Base-by-base conservation (phyloP, 2,329 filamentous ascomycete genomes). In the Rosellinia necatrix region DNA sequence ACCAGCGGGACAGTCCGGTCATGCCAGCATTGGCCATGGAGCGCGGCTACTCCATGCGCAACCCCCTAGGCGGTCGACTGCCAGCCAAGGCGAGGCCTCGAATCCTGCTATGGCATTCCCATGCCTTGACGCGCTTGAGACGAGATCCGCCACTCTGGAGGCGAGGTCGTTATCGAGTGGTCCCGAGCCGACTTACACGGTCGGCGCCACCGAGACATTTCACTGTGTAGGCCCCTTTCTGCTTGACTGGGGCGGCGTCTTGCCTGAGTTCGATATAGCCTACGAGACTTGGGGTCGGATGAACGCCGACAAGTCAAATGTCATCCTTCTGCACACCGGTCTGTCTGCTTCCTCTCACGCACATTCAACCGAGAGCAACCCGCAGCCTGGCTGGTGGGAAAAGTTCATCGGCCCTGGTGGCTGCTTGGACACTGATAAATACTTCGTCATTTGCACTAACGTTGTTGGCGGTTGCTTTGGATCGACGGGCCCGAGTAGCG, bases 271-370 rank as follows among this genome's bases (percentile, higher is more conserved):
- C 70, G 85, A 92, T 65, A 84, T 97, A 57, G 93, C 93, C 24
- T 97, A 96, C 73, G 93, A 97, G 74, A 88, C 91, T 0, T 97
- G 93, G 93, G 93, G 93, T 2, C 76, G 77, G 29, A 77, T 96
- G 71, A 96, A 96, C 69, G 75, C 80, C 15, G 86, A 92, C 73
- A 89, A 83, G 73, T 91, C 85, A 70, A 99, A 99, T 72, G 92
- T 87, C 3, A 94, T 99, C 59, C 81, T 99, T 7, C 77, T 99
- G 2, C 92, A 97, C 71, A 99, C 94, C 0, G 94, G 94, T 7
- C 81, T 99, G 4, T 97, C 92, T 0, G 94, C 94, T n/a, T 97
- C 92, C 6, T 97, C 92, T 54, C 94, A 99, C 75, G 94, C 94
- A 2, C 92, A 92, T 70, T 97, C 92, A 55, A 97, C 93, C n/a